These are phyloP conservation scores for Acanthamoeba culbertsoni DNA, from an alignment of 208 protist genomes.

Conservation along the genomic window DNA sequence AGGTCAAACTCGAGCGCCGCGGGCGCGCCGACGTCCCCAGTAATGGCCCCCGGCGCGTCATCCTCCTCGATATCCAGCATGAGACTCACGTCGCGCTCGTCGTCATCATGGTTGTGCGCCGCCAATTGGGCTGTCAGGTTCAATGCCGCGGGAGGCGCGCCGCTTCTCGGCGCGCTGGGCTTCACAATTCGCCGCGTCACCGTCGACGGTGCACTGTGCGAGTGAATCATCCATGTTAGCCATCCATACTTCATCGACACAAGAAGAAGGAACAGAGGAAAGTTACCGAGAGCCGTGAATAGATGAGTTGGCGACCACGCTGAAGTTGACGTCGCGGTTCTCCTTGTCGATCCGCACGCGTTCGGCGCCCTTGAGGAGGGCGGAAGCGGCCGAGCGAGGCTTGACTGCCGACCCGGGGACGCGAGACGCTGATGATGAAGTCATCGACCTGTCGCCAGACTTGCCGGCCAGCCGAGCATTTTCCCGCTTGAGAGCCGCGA, in stretches of 20 bases:
- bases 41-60: too few species aligned
- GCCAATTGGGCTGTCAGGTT: background rate
- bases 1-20: background rate
- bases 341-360: background rate
- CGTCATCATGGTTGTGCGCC: background rate
- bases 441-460: background rate
- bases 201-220: background rate
- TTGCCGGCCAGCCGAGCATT: background rate
- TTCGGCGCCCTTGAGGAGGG: background rate
- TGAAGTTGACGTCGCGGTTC: background rate
- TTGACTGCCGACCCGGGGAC: background rate
- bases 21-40: background rate
- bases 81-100: background rate
- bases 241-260: too few species aligned
- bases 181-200: background rate
- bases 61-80: background rate
- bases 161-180: background rate
- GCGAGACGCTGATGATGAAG: background rate
- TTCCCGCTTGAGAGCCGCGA: constrained; percentile 17
- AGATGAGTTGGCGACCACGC: background rate
- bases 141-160: background rate
- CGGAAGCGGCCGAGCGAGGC: background rate
- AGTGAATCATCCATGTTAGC: too few species aligned
- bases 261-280: too few species aligned
- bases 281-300: background rate